Evolutionary conservation across 441 rosid genomes (phyloP).

Genomic region (Croton laevigatus): DNA sequence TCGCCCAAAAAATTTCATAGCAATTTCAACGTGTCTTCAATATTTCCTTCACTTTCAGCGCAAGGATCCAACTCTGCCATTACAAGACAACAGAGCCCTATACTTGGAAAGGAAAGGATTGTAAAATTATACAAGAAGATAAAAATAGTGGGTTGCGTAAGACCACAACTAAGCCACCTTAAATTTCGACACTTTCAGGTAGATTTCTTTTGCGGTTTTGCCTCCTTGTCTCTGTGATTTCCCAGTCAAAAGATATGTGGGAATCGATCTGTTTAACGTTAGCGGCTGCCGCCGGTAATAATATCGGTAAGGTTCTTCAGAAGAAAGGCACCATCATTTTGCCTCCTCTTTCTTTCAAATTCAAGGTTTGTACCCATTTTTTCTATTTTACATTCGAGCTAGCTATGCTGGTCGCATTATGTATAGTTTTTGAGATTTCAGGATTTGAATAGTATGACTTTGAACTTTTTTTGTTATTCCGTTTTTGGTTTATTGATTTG

Average conservation of each 20-base stretch:
- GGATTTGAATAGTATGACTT: background rate
- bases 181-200: slow-evolving; percentile 7
- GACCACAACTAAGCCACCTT: background rate
- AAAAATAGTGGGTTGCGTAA: slow-evolving; percentile 4
- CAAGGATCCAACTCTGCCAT: background rate
- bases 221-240: background rate
- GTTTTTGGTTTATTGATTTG: slow-evolving; percentile 5
- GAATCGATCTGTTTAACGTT: slow-evolving; percentile 81
- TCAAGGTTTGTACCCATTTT: slow-evolving; percentile 48
- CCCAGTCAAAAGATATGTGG: slow-evolving; percentile 52
- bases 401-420: background rate
- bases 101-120: background rate
- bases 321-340: slow-evolving; percentile 95
- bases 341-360: slow-evolving; percentile 96
- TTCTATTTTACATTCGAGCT: slow-evolving; percentile 4
- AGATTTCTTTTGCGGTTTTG: slow-evolving; percentile 7
- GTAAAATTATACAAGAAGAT: background rate
- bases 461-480: background rate
- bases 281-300: slow-evolving; percentile 96
- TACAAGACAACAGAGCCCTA: background rate
- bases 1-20: background rate
- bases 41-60: background rate
- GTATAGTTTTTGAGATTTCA: background rate
- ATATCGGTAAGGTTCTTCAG: slow-evolving; percentile 92
- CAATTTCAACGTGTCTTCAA: background rate